A percentile compares a stretch with the other conserved stretches of the same genome.
Conservation (phyloP, 257 asterid species). For the Oldenlandia corymbosa region DNA sequence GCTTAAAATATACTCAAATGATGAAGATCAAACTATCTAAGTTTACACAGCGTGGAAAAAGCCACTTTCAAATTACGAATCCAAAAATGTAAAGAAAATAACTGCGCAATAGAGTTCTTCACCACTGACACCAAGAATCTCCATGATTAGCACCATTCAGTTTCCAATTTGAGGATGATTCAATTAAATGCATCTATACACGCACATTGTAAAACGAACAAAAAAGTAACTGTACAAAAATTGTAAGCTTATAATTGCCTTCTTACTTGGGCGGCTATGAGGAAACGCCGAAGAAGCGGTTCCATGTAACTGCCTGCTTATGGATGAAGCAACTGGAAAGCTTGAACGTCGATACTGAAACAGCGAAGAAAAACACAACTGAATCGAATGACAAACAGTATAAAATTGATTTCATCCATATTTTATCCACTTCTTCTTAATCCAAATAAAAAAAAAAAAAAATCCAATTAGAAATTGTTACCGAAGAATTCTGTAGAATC, state of each 20-base stretch:
- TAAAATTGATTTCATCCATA: no score
- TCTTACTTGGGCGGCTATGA: conserved; percentile 46
- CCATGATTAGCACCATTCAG: background rate
- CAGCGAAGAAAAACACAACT: background rate
- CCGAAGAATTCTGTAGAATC: conserved; percentile 35
- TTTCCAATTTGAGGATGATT: no score
- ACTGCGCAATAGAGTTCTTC: background rate
- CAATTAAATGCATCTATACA: no score
- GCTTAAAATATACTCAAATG: background rate
- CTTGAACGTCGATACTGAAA: conserved; percentile 28
- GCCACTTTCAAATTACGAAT: background rate
- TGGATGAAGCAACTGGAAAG: conserved; percentile 24
- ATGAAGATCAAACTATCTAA: background rate
- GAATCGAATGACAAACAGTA: background rate
- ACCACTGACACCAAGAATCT: background rate
- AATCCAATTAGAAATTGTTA: conserved; percentile 16
- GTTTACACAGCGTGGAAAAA: background rate
- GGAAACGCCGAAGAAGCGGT: conserved; percentile 26
- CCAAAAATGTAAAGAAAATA: background rate
- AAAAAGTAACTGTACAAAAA: no score
- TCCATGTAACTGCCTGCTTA: conserved; percentile 24
- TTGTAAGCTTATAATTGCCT: background rate
- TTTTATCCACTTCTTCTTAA: background rate
- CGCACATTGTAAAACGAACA: no score
- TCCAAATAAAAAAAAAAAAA: background rate